Conservation (phyloP, 805 yeast genomes). For the Metschnikowia dekortorum region DNA sequence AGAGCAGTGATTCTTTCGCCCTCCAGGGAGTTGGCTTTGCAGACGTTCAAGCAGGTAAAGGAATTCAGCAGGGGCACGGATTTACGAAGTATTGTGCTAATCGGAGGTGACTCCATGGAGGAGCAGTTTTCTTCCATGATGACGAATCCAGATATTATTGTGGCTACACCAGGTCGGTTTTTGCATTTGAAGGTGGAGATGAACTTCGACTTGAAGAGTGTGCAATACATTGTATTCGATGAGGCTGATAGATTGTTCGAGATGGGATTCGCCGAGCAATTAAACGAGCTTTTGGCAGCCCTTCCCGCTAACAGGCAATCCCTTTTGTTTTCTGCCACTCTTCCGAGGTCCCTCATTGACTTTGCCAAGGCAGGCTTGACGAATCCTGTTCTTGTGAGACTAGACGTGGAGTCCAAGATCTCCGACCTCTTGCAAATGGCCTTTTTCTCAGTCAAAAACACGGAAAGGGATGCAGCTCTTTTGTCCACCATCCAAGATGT, state of each 20-base stretch:
- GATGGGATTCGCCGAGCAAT: conserved; percentile 92
- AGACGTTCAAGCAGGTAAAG: conserved; percentile 81
- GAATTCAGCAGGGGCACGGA: conserved; percentile 85
- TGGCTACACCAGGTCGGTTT: conserved; percentile 98
- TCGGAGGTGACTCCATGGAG: conserved; percentile 98
- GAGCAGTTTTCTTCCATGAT: conserved; percentile 93
- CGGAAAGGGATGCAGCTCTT: conserved; percentile 87
- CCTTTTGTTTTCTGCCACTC: conserved; percentile 87
- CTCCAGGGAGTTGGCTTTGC: conserved; percentile 92
- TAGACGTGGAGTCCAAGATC: conserved; percentile 89
- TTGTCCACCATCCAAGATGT: conserved; percentile 74
- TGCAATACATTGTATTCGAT: conserved; percentile 91
- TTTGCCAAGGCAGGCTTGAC: conserved; percentile 95
- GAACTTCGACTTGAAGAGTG: conserved; percentile 75
- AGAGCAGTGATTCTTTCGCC: conserved; percentile 90
- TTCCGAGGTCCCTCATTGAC: conserved; percentile 88
- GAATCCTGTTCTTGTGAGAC: conserved; percentile 86
- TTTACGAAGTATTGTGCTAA: conserved; percentile 70
- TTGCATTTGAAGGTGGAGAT: conserved; percentile 93
- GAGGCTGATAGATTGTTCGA: conserved; percentile 97
- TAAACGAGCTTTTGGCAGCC: conserved; percentile 81
- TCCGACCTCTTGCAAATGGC: conserved; percentile 90
- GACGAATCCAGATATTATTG: conserved; percentile 88
- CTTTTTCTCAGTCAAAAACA: conserved; percentile 71
- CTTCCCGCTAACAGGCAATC: conserved; percentile 84